Percentiles rank a stretch among this genome's conserved stretches.
These are phyloP conservation scores for Arabidopsis arenosa DNA, from an alignment of 345 rosid genomes.

Conservation along the genomic window DNA sequence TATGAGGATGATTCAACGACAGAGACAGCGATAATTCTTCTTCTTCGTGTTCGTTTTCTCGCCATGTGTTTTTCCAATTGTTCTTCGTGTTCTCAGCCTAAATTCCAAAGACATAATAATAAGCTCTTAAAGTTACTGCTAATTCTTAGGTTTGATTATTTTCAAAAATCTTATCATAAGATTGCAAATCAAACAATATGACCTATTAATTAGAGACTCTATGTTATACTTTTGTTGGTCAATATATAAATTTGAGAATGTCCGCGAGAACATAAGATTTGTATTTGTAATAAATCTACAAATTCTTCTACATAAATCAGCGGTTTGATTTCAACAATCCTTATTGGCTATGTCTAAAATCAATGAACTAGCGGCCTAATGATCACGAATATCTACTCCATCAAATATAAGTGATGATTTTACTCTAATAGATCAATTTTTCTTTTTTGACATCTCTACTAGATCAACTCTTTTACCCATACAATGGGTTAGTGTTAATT, in stretches of 20 bases:
- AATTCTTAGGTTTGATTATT: background rate
- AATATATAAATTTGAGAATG: constrained; percentile 7
- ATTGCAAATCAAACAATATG: too few relatives aligned
- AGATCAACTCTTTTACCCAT: background rate
- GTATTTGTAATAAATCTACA: background rate
- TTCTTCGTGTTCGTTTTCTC: constrained; percentile 10
- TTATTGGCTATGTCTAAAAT: background rate
- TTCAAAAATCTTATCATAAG: background rate
- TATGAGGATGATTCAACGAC: constrained; percentile 36
- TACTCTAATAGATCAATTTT: too few relatives aligned
- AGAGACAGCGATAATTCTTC: constrained; percentile 36
- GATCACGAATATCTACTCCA: background rate
- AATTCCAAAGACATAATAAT: constrained; percentile 12
- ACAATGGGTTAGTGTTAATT: background rate
- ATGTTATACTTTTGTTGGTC: background rate
- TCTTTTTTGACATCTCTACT: too few relatives aligned
- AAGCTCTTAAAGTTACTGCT: background rate
- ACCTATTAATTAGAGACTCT: too few relatives aligned
- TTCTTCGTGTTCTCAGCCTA: constrained; percentile 32
- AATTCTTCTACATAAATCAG: background rate
- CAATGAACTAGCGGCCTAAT: constrained; percentile 5
- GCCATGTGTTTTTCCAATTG: constrained; percentile 34
- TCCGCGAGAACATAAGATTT: background rate
- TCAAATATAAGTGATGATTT: background rate
- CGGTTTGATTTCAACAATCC: background rate